Conservation (phyloP, 305 asterid species). For the Galium porrigens region DNA sequence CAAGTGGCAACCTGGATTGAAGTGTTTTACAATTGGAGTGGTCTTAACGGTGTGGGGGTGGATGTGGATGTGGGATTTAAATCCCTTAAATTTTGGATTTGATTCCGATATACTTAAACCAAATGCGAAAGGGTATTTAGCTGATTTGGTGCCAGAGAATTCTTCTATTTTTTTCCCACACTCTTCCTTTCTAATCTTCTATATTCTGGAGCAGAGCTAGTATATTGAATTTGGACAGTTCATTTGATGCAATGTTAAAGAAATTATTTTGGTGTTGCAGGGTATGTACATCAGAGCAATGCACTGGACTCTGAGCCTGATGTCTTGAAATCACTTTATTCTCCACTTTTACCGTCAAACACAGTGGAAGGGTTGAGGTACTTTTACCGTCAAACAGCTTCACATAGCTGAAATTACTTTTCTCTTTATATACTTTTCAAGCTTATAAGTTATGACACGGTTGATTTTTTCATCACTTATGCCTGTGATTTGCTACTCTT, state of each 20-base stretch:
- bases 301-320: conserved; percentile 90
- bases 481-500: background rate
- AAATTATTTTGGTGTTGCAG: conserved; percentile 35
- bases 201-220: conserved; percentile 5
- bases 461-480: background rate
- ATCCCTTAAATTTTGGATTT: no score
- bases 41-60: no score
- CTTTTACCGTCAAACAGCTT: conserved; percentile 17
- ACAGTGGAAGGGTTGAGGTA: conserved; percentile 82
- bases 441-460: background rate
- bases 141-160: background rate
- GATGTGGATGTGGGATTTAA: no score
- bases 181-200: background rate
- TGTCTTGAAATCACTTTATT: conserved; percentile 80
- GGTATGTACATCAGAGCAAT: conserved; percentile 83
- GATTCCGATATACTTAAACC: background rate
- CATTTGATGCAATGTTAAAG: background rate
- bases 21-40: background rate
- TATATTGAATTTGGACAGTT: background rate
- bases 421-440: conserved; percentile 1
- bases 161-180: background rate
- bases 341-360: conserved; percentile 86
- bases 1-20: background rate
- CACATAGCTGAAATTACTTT: background rate
- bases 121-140: background rate